phyloP scores from a whole-genome alignment of 176 grass and related monocot species.

The Oryza longistaminata region DNA sequence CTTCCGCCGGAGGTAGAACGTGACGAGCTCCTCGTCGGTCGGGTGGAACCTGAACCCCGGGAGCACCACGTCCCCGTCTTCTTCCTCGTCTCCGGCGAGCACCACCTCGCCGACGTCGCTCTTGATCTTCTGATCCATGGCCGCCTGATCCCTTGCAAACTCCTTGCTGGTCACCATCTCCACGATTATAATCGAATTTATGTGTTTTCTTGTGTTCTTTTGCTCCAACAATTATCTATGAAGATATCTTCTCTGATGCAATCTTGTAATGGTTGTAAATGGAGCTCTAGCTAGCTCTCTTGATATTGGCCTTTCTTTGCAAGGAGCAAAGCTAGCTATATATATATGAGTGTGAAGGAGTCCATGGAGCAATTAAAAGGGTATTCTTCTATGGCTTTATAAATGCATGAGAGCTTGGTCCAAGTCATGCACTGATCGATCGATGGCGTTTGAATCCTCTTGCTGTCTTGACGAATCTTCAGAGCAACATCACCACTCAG shows the following conservation, averaged over 20 bases:
- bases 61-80: constrained; percentile 57
- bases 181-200: not conserved
- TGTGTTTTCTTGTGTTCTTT: not conserved
- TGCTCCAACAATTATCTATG: not conserved
- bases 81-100: constrained; percentile 31
- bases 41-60: constrained; percentile 95
- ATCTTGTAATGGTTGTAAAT: not conserved
- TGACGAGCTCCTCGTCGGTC: constrained; percentile 88
- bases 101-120: constrained; percentile 28
- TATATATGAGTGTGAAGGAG: not conserved
- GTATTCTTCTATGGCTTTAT: not conserved
- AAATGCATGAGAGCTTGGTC: constrained; percentile 30
- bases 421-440: constrained; percentile 36
- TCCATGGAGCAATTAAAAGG: not conserved
- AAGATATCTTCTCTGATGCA: constrained; percentile 13
- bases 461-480: constrained; percentile 34
- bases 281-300: not conserved
- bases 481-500: not conserved
- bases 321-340: not conserved
- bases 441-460: constrained; percentile 48
- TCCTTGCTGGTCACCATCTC: constrained; percentile 32
- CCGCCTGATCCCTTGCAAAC: not conserved
- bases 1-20: constrained; percentile 84
- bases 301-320: not conserved
- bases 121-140: constrained; percentile 33